These are phyloP conservation scores for Magnusiomyces tetraspermus DNA, from an alignment of 1,139 yeast species.

Conservation along the genomic window DNA sequence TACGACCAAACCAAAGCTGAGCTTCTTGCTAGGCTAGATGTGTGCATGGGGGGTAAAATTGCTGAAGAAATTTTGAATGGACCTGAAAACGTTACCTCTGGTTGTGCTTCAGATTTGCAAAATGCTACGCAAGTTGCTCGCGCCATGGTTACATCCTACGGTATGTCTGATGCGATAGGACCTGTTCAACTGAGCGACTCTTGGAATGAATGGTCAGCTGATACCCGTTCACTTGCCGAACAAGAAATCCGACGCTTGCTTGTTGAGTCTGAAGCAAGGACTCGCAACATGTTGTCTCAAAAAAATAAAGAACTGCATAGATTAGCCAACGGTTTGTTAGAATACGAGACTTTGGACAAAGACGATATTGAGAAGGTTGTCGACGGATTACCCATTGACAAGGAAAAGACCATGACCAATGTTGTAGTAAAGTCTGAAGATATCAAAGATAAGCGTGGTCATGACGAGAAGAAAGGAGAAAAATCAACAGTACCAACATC, in stretches of 20 bases:
- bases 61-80: slow-evolving; percentile 95
- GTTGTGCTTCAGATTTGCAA: slow-evolving; percentile 84
- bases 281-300: slow-evolving; percentile 56
- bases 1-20: slow-evolving; percentile 85
- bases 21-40: slow-evolving; percentile 85
- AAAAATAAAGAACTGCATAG: slow-evolving; percentile 62
- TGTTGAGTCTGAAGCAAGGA: slow-evolving; percentile 67
- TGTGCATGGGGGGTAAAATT: slow-evolving; percentile 97
- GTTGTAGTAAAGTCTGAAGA: slow-evolving; percentile 55
- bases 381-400: slow-evolving; percentile 61
- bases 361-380: slow-evolving; percentile 86
- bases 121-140: slow-evolving; percentile 89
- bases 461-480: neutral
- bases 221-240: slow-evolving; percentile 82
- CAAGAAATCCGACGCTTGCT: slow-evolving; percentile 75
- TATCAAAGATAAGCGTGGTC: slow-evolving; percentile 30
- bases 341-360: slow-evolving; percentile 87
- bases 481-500: slow-evolving; percentile 3
- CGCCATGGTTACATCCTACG: slow-evolving; percentile 94
- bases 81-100: slow-evolving; percentile 83
- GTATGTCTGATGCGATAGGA: slow-evolving; percentile 91
- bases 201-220: slow-evolving; percentile 93
- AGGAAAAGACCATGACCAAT: slow-evolving; percentile 60
- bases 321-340: slow-evolving; percentile 85
- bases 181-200: slow-evolving; percentile 72